These are phyloP conservation scores for Uronychia binucleata DNA, from an alignment of 73 alveolate species.

Conservation along the genomic window DNA sequence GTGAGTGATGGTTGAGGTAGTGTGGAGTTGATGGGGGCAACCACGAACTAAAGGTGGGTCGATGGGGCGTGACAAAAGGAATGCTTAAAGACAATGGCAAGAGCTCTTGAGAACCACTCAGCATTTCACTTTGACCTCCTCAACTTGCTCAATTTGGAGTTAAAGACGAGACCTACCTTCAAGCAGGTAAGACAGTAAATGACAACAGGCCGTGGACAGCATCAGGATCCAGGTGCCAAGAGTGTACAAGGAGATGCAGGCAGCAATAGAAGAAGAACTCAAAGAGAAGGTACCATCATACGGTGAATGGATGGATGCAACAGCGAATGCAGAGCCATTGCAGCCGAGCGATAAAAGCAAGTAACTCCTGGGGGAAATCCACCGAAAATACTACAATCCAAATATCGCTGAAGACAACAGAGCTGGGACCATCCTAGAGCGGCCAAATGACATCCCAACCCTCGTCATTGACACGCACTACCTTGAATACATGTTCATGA, in stretches of 20 bases:
- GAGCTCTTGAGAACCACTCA: too few species aligned
- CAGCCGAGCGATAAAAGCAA: constrained; percentile 15
- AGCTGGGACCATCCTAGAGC: neutral
- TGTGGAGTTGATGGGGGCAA: too few species aligned
- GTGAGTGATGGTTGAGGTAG: too few species aligned
- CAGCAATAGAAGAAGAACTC: constrained; percentile 15
- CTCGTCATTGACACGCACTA: constrained; percentile 44
- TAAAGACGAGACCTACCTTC: constrained; percentile 44
- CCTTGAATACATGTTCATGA: constrained; percentile 37
- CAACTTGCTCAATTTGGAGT: constrained; percentile 27
- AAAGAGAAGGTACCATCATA: neutral
- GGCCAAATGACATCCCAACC: constrained; percentile 1
- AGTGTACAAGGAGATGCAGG: constrained; percentile 30
- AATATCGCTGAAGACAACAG: constrained; percentile 16
- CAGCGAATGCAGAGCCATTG: neutral
- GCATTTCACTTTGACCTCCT: constrained; percentile 24
- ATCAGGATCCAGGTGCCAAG: constrained; percentile 35
- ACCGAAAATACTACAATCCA: constrained; percentile 13
- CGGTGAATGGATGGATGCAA: neutral
- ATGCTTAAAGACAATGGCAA: too few species aligned
- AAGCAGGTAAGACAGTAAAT: neutral
- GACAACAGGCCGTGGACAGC: constrained; percentile 29
- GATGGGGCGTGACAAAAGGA: too few species aligned
- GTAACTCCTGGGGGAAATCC: neutral
- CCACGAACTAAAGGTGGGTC: too few species aligned